A percentile compares a stretch with the other conserved stretches of the same genome.
phyloP scores from a whole-genome alignment of 768 basidiomycete species.

The Astraeus odoratus region DNA sequence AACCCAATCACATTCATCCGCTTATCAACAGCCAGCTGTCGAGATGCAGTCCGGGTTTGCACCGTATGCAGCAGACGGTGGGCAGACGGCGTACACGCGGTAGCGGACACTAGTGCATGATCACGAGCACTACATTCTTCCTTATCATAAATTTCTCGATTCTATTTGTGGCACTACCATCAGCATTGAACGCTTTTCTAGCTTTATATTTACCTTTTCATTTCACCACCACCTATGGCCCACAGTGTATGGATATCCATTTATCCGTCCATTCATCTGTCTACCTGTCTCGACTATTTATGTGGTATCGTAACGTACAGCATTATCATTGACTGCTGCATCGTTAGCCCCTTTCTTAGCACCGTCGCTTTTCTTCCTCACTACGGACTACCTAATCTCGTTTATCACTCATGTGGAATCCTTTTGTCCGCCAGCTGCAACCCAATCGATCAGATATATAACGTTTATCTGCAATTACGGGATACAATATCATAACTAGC shows the following conservation, averaged over 20 bases:
- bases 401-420: no score
- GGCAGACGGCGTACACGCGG: slow-evolving; percentile 5
- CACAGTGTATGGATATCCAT: background rate
- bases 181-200: background rate
- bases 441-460: no score
- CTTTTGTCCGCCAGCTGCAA: no score
- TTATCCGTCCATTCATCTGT: background rate
- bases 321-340: background rate
- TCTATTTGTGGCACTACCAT: background rate
- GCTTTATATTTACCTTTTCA: background rate
- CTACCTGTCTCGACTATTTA: background rate
- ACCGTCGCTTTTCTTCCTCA: background rate
- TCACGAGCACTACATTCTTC: background rate
- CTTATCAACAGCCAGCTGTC: background rate
- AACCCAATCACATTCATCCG: background rate
- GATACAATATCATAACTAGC: no score
- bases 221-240: background rate
- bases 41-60: slow-evolving; percentile 6
- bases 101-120: background rate
- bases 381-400: background rate
- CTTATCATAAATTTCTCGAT: background rate
- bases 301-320: background rate
- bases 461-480: no score
- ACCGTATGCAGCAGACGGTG: slow-evolving; percentile 1
- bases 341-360: background rate